Evolutionary conservation across 208 protist species (phyloP).

Genomic region (Acanthamoeba triangularis): DNA sequence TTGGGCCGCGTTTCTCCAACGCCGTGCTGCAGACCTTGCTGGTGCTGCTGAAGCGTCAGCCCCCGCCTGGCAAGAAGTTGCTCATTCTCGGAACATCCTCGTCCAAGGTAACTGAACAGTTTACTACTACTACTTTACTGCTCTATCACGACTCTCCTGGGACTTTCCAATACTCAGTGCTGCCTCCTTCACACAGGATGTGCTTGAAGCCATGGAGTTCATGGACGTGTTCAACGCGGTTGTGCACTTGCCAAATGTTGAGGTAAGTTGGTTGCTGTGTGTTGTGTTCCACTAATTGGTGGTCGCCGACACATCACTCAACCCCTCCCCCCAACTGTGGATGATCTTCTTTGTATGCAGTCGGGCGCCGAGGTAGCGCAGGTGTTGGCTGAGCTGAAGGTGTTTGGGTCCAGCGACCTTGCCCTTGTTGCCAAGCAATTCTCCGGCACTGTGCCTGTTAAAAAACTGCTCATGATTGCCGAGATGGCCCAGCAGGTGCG

Average conservation of each 20-base stretch:
- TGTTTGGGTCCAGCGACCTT: slow-evolving; percentile 56
- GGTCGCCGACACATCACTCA: no score
- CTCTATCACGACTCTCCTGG: no score
- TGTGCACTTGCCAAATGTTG: slow-evolving; percentile 74
- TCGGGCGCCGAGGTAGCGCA: slow-evolving; percentile 66
- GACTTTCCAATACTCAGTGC: no score
- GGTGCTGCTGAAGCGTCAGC: slow-evolving; percentile 97
- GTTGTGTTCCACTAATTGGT: no score
- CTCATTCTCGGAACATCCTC: slow-evolving; percentile 97
- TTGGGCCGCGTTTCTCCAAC: slow-evolving; percentile 99
- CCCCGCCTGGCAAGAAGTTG: slow-evolving; percentile 95
- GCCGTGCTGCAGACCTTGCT: slow-evolving; percentile 97
- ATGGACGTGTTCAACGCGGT: slow-evolving; percentile 91
- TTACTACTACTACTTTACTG: no score
- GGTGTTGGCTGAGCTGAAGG: slow-evolving; percentile 65
- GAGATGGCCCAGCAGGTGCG: slow-evolving; percentile 81
- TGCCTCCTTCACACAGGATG: slow-evolving; percentile 72
- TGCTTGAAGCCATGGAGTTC: slow-evolving; percentile 96
- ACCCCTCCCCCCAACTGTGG: no score
- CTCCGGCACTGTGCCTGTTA: slow-evolving; percentile 68
- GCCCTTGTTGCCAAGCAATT: slow-evolving; percentile 23
- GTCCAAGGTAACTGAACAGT: slow-evolving; percentile 86
- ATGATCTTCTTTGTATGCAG: neutral
- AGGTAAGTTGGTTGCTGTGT: no score
- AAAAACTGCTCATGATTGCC: slow-evolving; percentile 84